A percentile compares a stretch with the other conserved stretches of the same genome.
Conservation (phyloP, 2,329 filamentous ascomycete genomes). For the Fusarium paranaense region DNA sequence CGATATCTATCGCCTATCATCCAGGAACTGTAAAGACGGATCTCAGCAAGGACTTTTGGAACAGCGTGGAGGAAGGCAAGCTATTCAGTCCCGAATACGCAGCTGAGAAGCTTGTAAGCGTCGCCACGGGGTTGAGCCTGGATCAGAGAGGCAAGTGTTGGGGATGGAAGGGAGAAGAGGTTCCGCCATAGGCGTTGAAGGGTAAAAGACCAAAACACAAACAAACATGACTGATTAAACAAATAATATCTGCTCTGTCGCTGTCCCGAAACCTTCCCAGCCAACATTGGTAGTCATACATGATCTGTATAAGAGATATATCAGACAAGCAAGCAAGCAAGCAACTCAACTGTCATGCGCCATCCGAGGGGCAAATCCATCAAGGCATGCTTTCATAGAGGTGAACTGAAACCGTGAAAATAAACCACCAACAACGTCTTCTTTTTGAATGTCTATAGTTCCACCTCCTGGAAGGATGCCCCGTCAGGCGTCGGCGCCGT, state of each 20-base stretch:
- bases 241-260: conserved; percentile 33
- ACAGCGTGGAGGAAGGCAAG: conserved; percentile 67
- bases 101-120: conserved; percentile 71
- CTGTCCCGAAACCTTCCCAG: conserved; percentile 26
- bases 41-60: conserved; percentile 80
- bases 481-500: conserved; percentile 64
- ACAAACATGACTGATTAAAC: conserved; percentile 32
- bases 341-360: not conserved
- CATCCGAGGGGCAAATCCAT: conserved; percentile 4
- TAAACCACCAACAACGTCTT: not conserved
- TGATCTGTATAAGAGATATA: conserved; percentile 12
- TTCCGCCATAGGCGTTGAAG: conserved; percentile 14
- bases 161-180: conserved; percentile 76
- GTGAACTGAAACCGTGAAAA: conserved; percentile 5
- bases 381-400: conserved; percentile 8
- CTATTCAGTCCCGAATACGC: conserved; percentile 76
- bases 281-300: conserved; percentile 27
- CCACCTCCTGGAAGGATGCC: conserved; percentile 73
- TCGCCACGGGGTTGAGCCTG: conserved; percentile 63
- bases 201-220: not conserved
- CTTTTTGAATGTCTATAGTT: conserved; percentile 55
- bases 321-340: conserved; percentile 10
- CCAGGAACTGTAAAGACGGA: conserved; percentile 85
- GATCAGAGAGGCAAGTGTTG: conserved; percentile 72
- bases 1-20: conserved; percentile 77